Percentiles rank a stretch among this genome's conserved stretches.
Conservation (phyloP, 2,329 filamentous ascomycete genomes). For the Aspergillus candidus region DNA sequence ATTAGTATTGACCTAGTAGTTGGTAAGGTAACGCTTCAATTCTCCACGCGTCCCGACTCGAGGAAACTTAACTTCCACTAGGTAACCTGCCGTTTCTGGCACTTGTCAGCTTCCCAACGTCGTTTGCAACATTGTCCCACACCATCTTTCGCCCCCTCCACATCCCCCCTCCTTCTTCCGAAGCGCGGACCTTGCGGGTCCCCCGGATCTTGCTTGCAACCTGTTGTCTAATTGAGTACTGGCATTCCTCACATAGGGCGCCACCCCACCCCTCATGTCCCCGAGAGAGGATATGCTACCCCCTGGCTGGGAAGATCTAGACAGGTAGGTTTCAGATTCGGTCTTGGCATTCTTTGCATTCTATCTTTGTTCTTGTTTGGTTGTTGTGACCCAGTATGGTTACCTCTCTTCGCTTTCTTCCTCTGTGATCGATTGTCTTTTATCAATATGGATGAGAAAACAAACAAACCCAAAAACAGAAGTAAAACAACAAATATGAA, state of each 20-base stretch:
- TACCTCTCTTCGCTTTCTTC: constrained; percentile 30
- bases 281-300: constrained; percentile 37
- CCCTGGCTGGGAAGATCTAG: constrained; percentile 36
- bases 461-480: too few species aligned
- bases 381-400: not conserved
- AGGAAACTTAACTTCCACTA: not conserved
- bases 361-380: not conserved
- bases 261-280: constrained; percentile 31
- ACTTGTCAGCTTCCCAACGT: constrained; percentile 12
- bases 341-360: constrained; percentile 14
- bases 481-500: too few species aligned
- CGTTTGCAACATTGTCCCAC: constrained; percentile 9
- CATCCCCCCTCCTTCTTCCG: constrained; percentile 4
- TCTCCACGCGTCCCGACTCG: too few species aligned
- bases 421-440: not conserved
- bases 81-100: constrained; percentile 13
- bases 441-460: too few species aligned
- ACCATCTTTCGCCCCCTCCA: constrained; percentile 5
- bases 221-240: constrained; percentile 8
- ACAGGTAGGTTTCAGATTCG: constrained; percentile 28
- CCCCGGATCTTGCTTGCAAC: constrained; percentile 1
- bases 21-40: too few species aligned
- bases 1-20: too few species aligned
- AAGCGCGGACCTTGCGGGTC: constrained; percentile 5
- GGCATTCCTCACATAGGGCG: constrained; percentile 23